A percentile compares a stretch with the other conserved stretches of the same genome.
Evolutionary conservation across 129 eudicot genomes (phyloP).

Genomic region (Solidago caesia): DNA sequence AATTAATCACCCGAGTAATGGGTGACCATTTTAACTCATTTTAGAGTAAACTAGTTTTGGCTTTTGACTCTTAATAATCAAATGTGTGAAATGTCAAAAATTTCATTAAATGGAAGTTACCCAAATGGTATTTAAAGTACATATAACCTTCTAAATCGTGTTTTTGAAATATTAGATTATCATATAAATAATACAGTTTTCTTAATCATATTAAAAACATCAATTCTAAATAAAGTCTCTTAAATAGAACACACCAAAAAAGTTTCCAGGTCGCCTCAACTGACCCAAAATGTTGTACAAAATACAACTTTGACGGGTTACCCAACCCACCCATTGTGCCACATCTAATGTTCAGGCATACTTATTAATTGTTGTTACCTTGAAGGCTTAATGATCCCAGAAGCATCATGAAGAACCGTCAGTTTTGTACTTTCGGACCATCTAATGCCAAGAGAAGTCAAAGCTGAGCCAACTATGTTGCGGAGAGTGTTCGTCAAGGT

Average conservation of each 20-base stretch:
- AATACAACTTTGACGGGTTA: background rate
- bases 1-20: too few relatives aligned
- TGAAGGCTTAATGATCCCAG: constrained; percentile 52
- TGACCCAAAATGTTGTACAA: background rate
- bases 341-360: background rate
- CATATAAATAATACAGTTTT: background rate
- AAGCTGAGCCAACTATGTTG: constrained; percentile 17
- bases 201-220: background rate
- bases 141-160: background rate
- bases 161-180: background rate
- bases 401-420: constrained; percentile 42
- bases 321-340: background rate
- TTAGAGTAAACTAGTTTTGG: too few relatives aligned
- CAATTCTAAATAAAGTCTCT: background rate
- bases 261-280: background rate
- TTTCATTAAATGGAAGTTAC: background rate
- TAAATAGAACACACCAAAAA: background rate
- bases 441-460: constrained; percentile 31
- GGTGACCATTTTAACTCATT: too few relatives aligned
- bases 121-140: background rate
- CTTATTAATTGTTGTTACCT: constrained; percentile 29
- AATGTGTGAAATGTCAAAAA: background rate
- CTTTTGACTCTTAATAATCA: background rate
- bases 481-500: constrained; percentile 28
- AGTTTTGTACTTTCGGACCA: constrained; percentile 40